Evolutionary conservation across 2,329 filamentous ascomycete genomes (phyloP), one percentile per base, ranked within the genome.

Genomic region (Colletotrichum zoysiae): DNA sequence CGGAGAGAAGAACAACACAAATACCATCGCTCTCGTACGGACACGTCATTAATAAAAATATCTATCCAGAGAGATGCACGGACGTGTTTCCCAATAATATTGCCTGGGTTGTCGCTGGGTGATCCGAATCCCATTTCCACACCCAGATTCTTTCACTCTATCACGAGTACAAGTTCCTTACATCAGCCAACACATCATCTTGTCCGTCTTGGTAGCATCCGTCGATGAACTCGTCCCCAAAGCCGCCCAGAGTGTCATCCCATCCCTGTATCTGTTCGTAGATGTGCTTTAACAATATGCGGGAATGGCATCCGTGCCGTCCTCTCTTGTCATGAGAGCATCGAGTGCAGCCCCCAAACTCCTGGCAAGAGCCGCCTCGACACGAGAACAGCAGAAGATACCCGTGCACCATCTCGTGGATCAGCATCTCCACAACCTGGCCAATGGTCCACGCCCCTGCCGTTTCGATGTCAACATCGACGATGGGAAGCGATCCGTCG

Each of bases 351-450:
- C 18, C 20, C 11, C 50, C 61, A 2, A 16, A 16, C 18, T 44
- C 26, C 12, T 46, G 14, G 11, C 20, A 60, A 40, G 20, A 44
- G 50, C 51, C 59, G 8, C 59, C 65, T 16, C 30, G 35, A 5
- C 59, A 64, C n/a, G 59, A 46, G 44, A 71, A 71, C 35, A 71
- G 18, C 20, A 57, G 16, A 23, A 71, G 16, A 2, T 71, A 71
- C 1, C 53, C 48, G 35, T 71, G 62, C 35, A 75, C 11, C 44
- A 78, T 75, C 7, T 75, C 75, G 26, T 76, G 73, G 4, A 81
- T 73, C 2, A 82, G 70, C 40, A 74, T 67, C 70, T 78, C 74
- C n/a, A 82, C 73, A 23, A 82, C 78, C 48, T 77, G 77, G 23
- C 57, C 12, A 42, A 71, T 76, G 73, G 56, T 82, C 80, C 14